Percentiles rank a stretch among this genome's conserved stretches.
Conservation (phyloP, 495 filamentous ascomycete genomes). For the Neurospora sp. region DNA sequence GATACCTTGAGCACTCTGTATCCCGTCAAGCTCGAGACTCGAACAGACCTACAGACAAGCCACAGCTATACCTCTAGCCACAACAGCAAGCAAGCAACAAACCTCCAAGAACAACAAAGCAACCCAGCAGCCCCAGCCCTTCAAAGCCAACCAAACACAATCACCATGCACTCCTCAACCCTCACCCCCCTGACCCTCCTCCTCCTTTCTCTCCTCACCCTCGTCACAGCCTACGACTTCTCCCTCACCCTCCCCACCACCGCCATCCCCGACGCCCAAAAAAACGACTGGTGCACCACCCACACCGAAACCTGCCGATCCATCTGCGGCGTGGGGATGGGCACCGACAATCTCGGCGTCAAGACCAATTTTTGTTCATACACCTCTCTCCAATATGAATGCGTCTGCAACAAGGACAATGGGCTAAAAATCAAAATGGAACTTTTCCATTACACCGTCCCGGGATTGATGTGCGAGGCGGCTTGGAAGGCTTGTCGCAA, state of each 20-base stretch:
- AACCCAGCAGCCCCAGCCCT: too few relatives aligned
- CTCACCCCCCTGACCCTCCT: too few relatives aligned
- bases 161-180: too few relatives aligned
- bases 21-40: not conserved
- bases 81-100: not conserved
- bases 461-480: not conserved
- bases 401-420: not conserved
- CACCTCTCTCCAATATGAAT: not conserved
- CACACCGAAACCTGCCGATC: not conserved
- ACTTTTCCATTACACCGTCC: not conserved
- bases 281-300: not conserved
- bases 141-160: too few relatives aligned
- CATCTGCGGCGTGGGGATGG: not conserved
- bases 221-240: not conserved
- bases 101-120: not conserved
- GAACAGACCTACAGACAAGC: not conserved
- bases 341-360: accelerated
- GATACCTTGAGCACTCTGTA: too few relatives aligned
- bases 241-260: not conserved
- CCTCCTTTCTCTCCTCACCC: not conserved
- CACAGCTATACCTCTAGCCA: not conserved
- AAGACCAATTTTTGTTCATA: accelerated
- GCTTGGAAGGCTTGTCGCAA: not conserved
- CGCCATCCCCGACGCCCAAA: not conserved
- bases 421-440: accelerated